Evolutionary conservation across 108 stramenopile genomes (phyloP), one percentile per base, ranked within the genome.

Genomic region (Skeletonema menzelii): DNA sequence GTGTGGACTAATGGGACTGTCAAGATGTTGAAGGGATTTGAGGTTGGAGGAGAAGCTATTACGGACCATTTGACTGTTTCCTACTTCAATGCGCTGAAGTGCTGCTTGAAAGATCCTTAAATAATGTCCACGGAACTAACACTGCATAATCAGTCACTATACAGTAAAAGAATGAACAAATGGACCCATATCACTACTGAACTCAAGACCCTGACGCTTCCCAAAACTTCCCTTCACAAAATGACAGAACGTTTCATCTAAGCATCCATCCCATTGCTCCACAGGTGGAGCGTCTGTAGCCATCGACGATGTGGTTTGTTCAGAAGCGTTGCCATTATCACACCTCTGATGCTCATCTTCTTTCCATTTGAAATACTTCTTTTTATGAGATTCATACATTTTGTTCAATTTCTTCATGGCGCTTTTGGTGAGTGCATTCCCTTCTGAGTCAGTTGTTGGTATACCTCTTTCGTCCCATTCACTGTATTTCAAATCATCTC

Each of bases 61-160:
- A 81, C 83, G 2, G 87, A 91, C 80, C 91, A 91, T 66, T 59
- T 87, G n/a, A 85, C 87, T 28, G 66, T 84, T 3, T 80, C 84
- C 1, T 85, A 88, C 49, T 7, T 2, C 8, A 8, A 53, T 53
- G 49, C 20, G 4, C 49, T 53, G 5, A 49, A 49, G 1, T 2
- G 38, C 38, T 49, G 47, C 22, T 3, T 49, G 47, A 22, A 49
- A 49, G 47, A 15, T 8, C 13, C 34, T 8, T 35, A 35, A 31
- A 5, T 31, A 5, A 31, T 31, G 5, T 31, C 30, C 35, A 8
- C 35, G 11, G 11, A 37, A 7, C 8, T 37, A 5, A 10, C 30
- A 31, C 30, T 31, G 11, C 4, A 37, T 10, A 40, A 14, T 2
- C 14, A 40, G 2, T 40, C 38, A 63, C 60, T n/a, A n/a, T n/a